A percentile compares a stretch with the other conserved stretches of the same genome.
phyloP scores from a whole-genome alignment of 129 eudicot genomes.

The Ambrosia trifida region DNA sequence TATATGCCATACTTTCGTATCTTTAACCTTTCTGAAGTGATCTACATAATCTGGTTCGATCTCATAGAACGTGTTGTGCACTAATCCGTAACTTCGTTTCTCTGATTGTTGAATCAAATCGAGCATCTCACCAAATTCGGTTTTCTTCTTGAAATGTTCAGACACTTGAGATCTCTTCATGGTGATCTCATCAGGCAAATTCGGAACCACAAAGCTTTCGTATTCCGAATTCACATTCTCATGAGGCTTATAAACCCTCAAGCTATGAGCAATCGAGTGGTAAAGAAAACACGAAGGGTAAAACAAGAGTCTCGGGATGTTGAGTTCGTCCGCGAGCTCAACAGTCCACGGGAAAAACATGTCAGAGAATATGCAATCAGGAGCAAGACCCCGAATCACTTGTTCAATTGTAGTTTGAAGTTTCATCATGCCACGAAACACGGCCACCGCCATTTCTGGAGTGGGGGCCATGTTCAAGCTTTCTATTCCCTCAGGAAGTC shows the following conservation, averaged over 20 bases:
- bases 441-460: background rate
- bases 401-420: constrained; percentile 32
- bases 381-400: constrained; percentile 23
- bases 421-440: constrained; percentile 20
- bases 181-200: constrained; percentile 39
- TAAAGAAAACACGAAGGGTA: constrained; percentile 25
- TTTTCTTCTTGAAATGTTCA: constrained; percentile 9
- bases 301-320: constrained; percentile 46
- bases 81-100: constrained; percentile 40
- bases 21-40: constrained; percentile 22
- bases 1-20: constrained; percentile 35
- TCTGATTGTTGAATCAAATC: constrained; percentile 23
- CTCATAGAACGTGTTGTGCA: constrained; percentile 44
- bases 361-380: constrained; percentile 46
- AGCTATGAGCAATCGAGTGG: constrained; percentile 24
- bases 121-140: background rate
- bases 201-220: constrained; percentile 37
- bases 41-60: constrained; percentile 52
- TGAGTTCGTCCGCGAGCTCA: constrained; percentile 40
- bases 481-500: constrained; percentile 41
- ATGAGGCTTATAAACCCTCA: constrained; percentile 35
- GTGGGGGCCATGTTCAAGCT: background rate
- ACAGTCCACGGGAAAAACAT: constrained; percentile 57
- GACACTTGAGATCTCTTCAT: constrained; percentile 42
- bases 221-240: constrained; percentile 24